phyloP scores from a whole-genome alignment of 2,329 filamentous ascomycete genomes.

The Alternaria infectoria region DNA sequence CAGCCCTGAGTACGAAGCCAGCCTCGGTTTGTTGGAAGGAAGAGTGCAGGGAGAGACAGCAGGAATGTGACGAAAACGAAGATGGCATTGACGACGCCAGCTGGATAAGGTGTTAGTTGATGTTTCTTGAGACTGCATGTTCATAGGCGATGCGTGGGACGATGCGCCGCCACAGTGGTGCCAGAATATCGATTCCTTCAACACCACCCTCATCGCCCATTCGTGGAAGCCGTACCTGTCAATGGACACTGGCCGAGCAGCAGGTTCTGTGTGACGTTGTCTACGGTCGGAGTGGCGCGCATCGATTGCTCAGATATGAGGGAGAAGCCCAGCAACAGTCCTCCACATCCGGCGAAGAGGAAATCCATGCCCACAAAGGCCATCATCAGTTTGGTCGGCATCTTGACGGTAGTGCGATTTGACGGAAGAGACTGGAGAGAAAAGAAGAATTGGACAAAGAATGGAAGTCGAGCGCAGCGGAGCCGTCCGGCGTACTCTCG shows the following conservation, averaged over 20 bases:
- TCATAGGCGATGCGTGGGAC: constrained; percentile 18
- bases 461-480: constrained; percentile 41
- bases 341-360: constrained; percentile 60
- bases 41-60: constrained; percentile 72
- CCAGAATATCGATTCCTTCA: constrained; percentile 20
- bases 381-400: constrained; percentile 61
- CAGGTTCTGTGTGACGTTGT: constrained; percentile 59
- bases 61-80: constrained; percentile 75
- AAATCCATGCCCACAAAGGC: constrained; percentile 59
- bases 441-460: constrained; percentile 27
- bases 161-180: constrained; percentile 28
- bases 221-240: constrained; percentile 52
- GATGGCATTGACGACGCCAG: constrained; percentile 73
- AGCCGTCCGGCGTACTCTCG: constrained; percentile 49
- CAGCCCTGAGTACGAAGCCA: constrained; percentile 75
- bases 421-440: constrained; percentile 12
- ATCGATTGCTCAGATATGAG: constrained; percentile 56
- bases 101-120: constrained; percentile 48
- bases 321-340: constrained; percentile 60
- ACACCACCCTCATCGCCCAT: neutral
- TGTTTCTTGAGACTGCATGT: constrained; percentile 2
- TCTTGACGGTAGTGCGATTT: constrained; percentile 40
- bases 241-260: constrained; percentile 61
- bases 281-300: constrained; percentile 51
- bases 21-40: constrained; percentile 68